A percentile compares a stretch with the other conserved stretches of the same genome.
Conservation (phyloP, 2,329 filamentous ascomycete species). For the Cercospora berteroae region DNA sequence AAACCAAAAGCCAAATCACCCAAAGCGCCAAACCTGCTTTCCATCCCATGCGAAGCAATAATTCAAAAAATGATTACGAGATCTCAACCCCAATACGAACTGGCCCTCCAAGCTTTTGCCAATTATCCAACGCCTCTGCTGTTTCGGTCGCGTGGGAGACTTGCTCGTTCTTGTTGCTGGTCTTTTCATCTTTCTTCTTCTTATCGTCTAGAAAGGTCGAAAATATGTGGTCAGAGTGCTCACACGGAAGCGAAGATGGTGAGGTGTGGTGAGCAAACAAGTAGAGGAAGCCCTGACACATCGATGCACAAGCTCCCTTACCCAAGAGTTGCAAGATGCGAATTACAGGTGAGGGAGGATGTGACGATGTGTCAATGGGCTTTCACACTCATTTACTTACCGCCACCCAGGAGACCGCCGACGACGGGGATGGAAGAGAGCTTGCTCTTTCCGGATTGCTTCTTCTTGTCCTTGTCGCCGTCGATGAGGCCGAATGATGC, state of each 20-base stretch:
- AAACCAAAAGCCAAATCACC: background rate
- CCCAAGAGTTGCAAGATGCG: constrained; percentile 7
- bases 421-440: constrained; percentile 46
- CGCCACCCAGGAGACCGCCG: constrained; percentile 49
- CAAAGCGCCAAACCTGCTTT: constrained; percentile 1
- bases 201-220: constrained; percentile 4
- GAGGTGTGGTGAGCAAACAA: background rate
- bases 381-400: constrained; percentile 34
- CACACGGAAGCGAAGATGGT: background rate
- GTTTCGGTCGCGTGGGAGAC: constrained; percentile 10
- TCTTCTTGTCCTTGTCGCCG: constrained; percentile 49
- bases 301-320: background rate
- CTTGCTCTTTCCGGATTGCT: constrained; percentile 31
- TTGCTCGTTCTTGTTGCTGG: constrained; percentile 5
- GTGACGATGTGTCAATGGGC: constrained; percentile 6
- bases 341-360: constrained; percentile 17
- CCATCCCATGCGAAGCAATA: background rate
- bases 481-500: constrained; percentile 66
- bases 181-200: constrained; percentile 9
- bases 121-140: constrained; percentile 14
- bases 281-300: constrained; percentile 19
- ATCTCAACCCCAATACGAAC: constrained; percentile 14
- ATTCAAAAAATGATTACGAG: background rate
- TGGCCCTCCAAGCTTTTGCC: constrained; percentile 13
- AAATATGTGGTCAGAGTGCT: constrained; percentile 14